Evolutionary conservation across 768 basidiomycete genomes (phyloP).

Genomic region (Leccinum rimulosum): DNA sequence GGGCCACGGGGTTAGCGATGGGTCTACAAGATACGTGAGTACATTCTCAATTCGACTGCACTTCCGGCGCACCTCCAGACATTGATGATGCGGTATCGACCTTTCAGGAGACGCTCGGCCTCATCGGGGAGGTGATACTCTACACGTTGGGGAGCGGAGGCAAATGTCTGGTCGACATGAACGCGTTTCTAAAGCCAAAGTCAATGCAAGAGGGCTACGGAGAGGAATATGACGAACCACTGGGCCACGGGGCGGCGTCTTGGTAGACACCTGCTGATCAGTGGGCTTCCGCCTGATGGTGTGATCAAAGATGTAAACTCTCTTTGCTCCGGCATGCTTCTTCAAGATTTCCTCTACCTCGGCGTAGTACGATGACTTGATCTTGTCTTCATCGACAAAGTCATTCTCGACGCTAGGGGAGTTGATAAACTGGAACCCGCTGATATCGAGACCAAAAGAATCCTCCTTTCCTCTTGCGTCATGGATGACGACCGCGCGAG

Average conservation of each 20-base stretch:
- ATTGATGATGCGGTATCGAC: conserved; percentile 45
- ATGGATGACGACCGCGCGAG: conserved; percentile 22
- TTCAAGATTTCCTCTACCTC: conserved; percentile 44
- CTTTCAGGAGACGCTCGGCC: conserved; percentile 40
- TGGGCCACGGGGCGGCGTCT: conserved; percentile 24
- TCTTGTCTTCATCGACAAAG: conserved; percentile 39
- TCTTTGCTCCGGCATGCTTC: conserved; percentile 37
- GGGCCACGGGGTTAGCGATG: background rate
- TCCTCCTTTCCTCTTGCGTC: conserved; percentile 34
- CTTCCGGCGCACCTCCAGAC: conserved; percentile 37
- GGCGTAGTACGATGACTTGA: conserved; percentile 38
- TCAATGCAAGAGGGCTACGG: background rate
- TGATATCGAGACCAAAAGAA: conserved; percentile 34
- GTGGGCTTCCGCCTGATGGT: conserved; percentile 35
- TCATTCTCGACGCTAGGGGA: conserved; percentile 35
- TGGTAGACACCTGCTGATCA: background rate
- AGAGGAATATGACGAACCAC: conserved; percentile 31
- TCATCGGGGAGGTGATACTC: conserved; percentile 38
- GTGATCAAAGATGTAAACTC: conserved; percentile 45
- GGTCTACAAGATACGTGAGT: background rate
- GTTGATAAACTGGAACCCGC: conserved; percentile 44
- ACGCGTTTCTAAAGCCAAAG: conserved; percentile 22
- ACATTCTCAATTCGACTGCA: background rate
- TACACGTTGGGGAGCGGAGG: conserved; percentile 36
- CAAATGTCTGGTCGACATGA: conserved; percentile 46